Evolutionary conservation across 805 yeast genomes (phyloP).

Genomic region (Myxozyma melibiosi): DNA sequence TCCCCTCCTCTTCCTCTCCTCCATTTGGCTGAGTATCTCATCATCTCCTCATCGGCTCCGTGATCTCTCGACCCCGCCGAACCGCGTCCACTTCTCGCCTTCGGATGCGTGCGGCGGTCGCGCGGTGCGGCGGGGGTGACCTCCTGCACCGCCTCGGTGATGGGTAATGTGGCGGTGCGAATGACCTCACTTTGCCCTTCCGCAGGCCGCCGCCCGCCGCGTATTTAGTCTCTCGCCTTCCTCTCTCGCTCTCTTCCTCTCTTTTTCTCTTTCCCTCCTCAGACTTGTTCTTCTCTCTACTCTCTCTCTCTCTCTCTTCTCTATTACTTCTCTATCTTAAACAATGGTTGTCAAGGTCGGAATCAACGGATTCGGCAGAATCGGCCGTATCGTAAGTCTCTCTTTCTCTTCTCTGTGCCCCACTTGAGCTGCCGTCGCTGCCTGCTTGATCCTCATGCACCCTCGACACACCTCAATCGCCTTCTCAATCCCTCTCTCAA

Average conservation of each 20-base stretch:
- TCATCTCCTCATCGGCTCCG: neutral
- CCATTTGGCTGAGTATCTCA: neutral
- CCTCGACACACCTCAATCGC: too few relatives aligned
- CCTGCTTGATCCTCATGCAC: too few relatives aligned
- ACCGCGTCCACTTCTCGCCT: neutral
- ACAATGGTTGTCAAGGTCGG: slow-evolving; percentile 61
- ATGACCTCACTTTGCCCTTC: slow-evolving; percentile 13
- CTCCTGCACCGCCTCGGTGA: slow-evolving; percentile 10
- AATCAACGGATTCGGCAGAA: slow-evolving; percentile 94
- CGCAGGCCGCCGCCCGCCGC: slow-evolving; percentile 9
- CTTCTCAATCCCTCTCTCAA: neutral
- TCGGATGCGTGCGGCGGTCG: slow-evolving; percentile 10
- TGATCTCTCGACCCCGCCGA: too few relatives aligned
- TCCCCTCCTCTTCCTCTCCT: neutral
- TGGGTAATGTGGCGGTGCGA: slow-evolving; percentile 19
- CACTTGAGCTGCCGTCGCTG: too few relatives aligned
- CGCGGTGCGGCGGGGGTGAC: slow-evolving; percentile 4
- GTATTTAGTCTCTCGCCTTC: slow-evolving; percentile 11
- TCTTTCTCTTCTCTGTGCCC: neutral
- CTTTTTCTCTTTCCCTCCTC: neutral
- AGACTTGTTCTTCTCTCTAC: neutral
- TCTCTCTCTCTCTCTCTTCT: neutral
- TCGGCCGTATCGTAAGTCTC: slow-evolving; percentile 73
- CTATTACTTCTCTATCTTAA: neutral
- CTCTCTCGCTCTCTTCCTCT: slow-evolving; percentile 2